These are phyloP conservation scores for Evernia prunastri DNA, from an alignment of 495 filamentous ascomycete species.

Conservation along the genomic window DNA sequence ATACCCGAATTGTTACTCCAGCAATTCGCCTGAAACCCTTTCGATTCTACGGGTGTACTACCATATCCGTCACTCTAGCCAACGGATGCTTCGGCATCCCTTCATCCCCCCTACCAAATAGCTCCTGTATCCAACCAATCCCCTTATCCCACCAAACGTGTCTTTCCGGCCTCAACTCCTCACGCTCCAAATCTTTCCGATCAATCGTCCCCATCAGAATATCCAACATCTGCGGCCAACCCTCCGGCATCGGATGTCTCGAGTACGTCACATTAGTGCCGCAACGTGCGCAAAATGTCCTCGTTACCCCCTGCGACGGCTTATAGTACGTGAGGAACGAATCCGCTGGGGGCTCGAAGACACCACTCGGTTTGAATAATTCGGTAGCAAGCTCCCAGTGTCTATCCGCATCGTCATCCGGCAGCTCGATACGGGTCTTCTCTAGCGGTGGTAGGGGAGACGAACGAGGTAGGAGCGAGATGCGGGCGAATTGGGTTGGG, in stretches of 20 bases:
- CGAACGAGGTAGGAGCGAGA: constrained; percentile 5
- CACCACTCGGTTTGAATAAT: background rate
- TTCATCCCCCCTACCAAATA: constrained; percentile 13
- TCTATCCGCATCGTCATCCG: background rate
- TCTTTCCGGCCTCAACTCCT: constrained; percentile 21
- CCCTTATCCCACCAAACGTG: constrained; percentile 23
- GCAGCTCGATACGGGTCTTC: background rate
- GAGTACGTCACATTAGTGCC: constrained; percentile 23
- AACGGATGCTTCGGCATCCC: background rate
- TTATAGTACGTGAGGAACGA: constrained; percentile 12
- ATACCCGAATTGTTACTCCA: no score
- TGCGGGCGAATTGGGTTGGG: constrained; percentile 20
- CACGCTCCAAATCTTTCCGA: constrained; percentile 17
- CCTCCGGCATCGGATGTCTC: constrained; percentile 8
- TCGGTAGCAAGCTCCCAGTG: background rate
- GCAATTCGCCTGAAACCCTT: no score
- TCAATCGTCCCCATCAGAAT: constrained; percentile 22
- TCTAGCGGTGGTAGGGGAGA: constrained; percentile 7
- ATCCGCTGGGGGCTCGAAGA: constrained; percentile 1
- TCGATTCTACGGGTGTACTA: no score
- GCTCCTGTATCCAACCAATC: constrained; percentile 23
- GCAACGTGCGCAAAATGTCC: constrained; percentile 27
- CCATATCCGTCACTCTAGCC: no score
- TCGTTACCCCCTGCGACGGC: constrained; percentile 9
- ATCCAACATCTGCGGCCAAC: constrained; percentile 20